Evolutionary conservation across 805 yeast species (phyloP).

Genomic region (Candida chauliodis): DNA sequence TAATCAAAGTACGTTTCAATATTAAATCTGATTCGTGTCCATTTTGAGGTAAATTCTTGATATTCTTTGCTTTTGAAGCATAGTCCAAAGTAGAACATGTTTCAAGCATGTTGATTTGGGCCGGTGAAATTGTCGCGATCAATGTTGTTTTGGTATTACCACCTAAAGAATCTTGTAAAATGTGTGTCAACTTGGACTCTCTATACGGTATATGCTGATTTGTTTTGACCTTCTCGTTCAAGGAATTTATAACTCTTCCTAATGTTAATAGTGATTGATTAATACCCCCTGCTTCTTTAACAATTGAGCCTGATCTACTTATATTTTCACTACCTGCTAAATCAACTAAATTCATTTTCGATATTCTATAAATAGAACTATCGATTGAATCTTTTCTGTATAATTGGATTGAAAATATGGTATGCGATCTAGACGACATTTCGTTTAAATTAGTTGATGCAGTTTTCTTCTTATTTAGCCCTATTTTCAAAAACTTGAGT

Average conservation of each 20-base stretch:
- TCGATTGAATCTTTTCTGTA: constrained; percentile 34
- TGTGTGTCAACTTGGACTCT: constrained; percentile 72
- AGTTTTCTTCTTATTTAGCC: constrained; percentile 58
- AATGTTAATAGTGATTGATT: constrained; percentile 83
- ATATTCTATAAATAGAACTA: constrained; percentile 30
- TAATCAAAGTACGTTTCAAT: constrained; percentile 50
- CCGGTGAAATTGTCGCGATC: constrained; percentile 86
- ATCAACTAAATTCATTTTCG: constrained; percentile 83
- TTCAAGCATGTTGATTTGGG: constrained; percentile 71
- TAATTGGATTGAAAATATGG: constrained; percentile 65
- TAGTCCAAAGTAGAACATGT: constrained; percentile 83
- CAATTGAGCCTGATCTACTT: constrained; percentile 82
- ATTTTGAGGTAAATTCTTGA: constrained; percentile 57
- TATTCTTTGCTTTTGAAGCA: constrained; percentile 82
- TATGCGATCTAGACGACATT: constrained; percentile 71
- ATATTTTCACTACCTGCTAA: constrained; percentile 95
- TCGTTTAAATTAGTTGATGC: constrained; percentile 75
- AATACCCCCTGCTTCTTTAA: constrained; percentile 90
- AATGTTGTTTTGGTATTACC: constrained; percentile 84
- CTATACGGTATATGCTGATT: constrained; percentile 75
- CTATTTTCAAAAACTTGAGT: constrained; percentile 49
- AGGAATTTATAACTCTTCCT: constrained; percentile 79
- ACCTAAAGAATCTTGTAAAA: constrained; percentile 79
- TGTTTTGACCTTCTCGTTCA: constrained; percentile 24
- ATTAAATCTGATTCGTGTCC: constrained; percentile 40